Conservation (phyloP, 2,329 filamentous ascomycete species). For the Claviceps fusiformis region DNA sequence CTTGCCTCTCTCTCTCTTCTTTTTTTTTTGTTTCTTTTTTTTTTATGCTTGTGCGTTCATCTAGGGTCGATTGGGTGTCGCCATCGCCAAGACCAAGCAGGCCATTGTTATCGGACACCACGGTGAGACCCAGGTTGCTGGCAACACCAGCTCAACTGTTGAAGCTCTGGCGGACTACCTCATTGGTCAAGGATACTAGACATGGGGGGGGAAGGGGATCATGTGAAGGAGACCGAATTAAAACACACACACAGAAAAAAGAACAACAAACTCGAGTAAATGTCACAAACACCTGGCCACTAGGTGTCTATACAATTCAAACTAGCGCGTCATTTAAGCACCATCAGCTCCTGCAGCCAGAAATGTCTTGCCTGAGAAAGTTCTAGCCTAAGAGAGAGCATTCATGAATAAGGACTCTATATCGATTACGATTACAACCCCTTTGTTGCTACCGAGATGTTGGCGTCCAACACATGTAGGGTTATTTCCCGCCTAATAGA, state of each 20-base stretch:
- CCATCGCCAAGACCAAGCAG: slow-evolving; percentile 75
- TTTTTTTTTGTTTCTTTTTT: background rate
- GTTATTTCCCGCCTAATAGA: background rate
- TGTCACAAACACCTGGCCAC: slow-evolving; percentile 3
- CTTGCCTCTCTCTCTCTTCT: background rate
- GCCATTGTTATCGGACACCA: slow-evolving; percentile 85
- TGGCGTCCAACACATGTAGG: background rate
- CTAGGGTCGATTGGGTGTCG: slow-evolving; percentile 63
- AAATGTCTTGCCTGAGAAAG: background rate
- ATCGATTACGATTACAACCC: background rate
- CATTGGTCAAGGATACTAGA: slow-evolving; percentile 58
- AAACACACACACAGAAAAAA: background rate
- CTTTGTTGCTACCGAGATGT: background rate
- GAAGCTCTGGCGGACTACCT: slow-evolving; percentile 82
- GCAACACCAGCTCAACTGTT: slow-evolving; percentile 64
- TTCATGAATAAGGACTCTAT: background rate
- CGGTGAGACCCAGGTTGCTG: slow-evolving; percentile 56
- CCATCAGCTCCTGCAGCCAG: background rate
- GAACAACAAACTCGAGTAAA: background rate
- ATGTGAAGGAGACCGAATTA: slow-evolving; percentile 4
- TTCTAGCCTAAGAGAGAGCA: background rate
- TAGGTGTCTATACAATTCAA: slow-evolving; percentile 5
- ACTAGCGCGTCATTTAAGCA: slow-evolving; percentile 4
- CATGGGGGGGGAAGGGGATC: background rate
- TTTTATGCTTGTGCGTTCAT: background rate